Conservation (phyloP, 2,329 filamentous ascomycete genomes). For the Paecilomyces variotii region DNA sequence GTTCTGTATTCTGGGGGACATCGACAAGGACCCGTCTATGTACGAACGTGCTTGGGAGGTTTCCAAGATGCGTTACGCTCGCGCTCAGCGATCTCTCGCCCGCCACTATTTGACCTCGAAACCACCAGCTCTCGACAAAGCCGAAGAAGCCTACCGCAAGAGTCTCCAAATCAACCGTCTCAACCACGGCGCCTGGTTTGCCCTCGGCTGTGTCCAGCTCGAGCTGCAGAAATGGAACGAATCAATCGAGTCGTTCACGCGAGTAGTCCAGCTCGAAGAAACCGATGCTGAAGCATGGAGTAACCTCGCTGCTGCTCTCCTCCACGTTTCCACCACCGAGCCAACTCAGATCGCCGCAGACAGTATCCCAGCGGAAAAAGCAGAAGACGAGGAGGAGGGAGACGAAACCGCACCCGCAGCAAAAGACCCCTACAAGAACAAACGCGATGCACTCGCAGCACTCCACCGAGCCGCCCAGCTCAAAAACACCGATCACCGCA, state of each 20-base stretch:
- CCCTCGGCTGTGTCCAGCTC: constrained; percentile 79
- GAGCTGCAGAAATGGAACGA: constrained; percentile 68
- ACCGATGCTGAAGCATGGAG: constrained; percentile 90
- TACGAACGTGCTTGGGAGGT: constrained; percentile 86
- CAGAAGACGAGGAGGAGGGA: constrained; percentile 17
- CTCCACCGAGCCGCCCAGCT: constrained; percentile 80
- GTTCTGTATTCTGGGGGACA: constrained; percentile 88
- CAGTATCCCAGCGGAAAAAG: background rate
- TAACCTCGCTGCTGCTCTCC: constrained; percentile 79
- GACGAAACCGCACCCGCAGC: constrained; percentile 11
- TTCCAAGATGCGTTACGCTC: constrained; percentile 69
- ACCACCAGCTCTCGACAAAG: constrained; percentile 53
- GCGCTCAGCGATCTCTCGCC: constrained; percentile 80
- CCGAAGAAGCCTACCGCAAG: constrained; percentile 68
- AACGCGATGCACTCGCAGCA: constrained; percentile 69
- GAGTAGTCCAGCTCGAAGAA: constrained; percentile 77
- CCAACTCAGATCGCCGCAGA: constrained; percentile 6
- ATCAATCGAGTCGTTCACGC: constrained; percentile 74
- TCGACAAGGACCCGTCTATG: constrained; percentile 64
- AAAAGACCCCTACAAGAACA: constrained; percentile 47
- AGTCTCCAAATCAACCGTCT: constrained; percentile 73
- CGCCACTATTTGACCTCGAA: constrained; percentile 63
- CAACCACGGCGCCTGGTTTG: constrained; percentile 79
- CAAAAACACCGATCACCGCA: constrained; percentile 79
- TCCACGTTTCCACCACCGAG: constrained; percentile 42